Conservation (phyloP, 192 early-diverging fungal species). For the Mycoemilia scoparia region DNA sequence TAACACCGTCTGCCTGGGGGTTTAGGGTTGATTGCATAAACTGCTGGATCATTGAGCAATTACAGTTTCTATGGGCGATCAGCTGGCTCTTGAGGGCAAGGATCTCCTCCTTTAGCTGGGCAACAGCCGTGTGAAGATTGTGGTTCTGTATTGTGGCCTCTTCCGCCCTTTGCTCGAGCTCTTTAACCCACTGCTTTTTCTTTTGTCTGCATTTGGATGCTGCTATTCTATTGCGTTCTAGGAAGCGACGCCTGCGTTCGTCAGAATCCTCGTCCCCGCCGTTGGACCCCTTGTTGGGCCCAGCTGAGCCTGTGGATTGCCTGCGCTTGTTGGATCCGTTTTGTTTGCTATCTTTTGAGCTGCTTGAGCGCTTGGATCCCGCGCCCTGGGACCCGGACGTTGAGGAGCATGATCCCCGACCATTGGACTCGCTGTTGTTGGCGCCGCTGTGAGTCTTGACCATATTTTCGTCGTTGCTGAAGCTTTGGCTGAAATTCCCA, state of each 20-base stretch:
- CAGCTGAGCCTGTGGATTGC: too few relatives aligned
- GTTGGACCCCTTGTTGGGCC: background rate
- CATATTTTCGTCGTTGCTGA: too few relatives aligned
- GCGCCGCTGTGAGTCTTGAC: too few relatives aligned
- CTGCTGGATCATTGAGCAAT: conserved; percentile 31
- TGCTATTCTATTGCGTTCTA: conserved; percentile 76
- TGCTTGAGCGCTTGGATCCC: too few relatives aligned
- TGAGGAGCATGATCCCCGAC: too few relatives aligned
- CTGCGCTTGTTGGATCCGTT: too few relatives aligned
- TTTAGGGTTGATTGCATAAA: too few relatives aligned
- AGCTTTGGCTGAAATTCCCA: too few relatives aligned
- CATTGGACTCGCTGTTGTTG: too few relatives aligned
- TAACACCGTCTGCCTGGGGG: too few relatives aligned
- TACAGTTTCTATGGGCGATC: conserved; percentile 29
- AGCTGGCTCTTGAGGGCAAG: conserved; percentile 31
- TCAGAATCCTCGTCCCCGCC: conserved; percentile 1
- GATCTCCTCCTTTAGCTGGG: conserved; percentile 28
- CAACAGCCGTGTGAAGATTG: conserved; percentile 17
- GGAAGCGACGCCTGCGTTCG: conserved; percentile 50
- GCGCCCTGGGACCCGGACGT: too few relatives aligned
- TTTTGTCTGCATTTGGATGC: conserved; percentile 83
- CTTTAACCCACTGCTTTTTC: conserved; percentile 79
- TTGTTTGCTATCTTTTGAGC: too few relatives aligned
- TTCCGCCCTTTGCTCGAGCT: conserved; percentile 53
- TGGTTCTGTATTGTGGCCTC: conserved; percentile 26